Conservation (phyloP, 2,329 filamentous ascomycete genomes). For the Calonectria fujianensis region DNA sequence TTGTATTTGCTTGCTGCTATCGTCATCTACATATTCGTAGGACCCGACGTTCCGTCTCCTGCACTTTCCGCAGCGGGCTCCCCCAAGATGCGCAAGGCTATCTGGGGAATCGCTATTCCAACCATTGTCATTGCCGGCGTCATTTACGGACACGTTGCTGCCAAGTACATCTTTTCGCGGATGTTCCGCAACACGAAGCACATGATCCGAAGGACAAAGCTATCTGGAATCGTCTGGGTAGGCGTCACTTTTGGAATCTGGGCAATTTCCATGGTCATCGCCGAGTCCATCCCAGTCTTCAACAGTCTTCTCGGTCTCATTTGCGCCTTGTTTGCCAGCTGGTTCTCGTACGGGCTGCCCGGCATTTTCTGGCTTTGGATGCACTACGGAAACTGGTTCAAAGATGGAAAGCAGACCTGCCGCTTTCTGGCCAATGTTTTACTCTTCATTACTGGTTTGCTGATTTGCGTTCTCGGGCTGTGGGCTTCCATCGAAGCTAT, state of each 20-base stretch:
- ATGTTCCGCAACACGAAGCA: slow-evolving; percentile 76
- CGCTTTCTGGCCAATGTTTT: slow-evolving; percentile 58
- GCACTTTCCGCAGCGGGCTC: slow-evolving; percentile 78
- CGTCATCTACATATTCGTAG: slow-evolving; percentile 81
- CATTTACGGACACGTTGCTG: slow-evolving; percentile 80
- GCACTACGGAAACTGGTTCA: slow-evolving; percentile 65
- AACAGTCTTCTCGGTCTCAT: slow-evolving; percentile 79
- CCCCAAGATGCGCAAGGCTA: slow-evolving; percentile 74
- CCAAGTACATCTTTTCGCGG: slow-evolving; percentile 79
- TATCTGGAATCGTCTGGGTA: slow-evolving; percentile 75
- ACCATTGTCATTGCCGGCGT: slow-evolving; percentile 83
- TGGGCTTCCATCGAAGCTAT: slow-evolving; percentile 64
- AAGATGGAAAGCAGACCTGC: slow-evolving; percentile 54
- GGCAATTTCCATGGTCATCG: slow-evolving; percentile 79
- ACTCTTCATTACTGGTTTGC: slow-evolving; percentile 58
- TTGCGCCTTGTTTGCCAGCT: slow-evolving; percentile 77
- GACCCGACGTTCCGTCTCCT: slow-evolving; percentile 76
- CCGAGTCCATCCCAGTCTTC: slow-evolving; percentile 82
- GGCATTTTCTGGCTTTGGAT: slow-evolving; percentile 70
- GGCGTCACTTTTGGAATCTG: slow-evolving; percentile 73
- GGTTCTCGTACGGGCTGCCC: slow-evolving; percentile 76
- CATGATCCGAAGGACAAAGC: slow-evolving; percentile 69
- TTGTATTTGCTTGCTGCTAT: slow-evolving; percentile 80
- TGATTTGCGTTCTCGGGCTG: slow-evolving; percentile 62
- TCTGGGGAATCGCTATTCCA: slow-evolving; percentile 81